Conservation (phyloP, 768 basidiomycete species). For the Boletus insuetus region DNA sequence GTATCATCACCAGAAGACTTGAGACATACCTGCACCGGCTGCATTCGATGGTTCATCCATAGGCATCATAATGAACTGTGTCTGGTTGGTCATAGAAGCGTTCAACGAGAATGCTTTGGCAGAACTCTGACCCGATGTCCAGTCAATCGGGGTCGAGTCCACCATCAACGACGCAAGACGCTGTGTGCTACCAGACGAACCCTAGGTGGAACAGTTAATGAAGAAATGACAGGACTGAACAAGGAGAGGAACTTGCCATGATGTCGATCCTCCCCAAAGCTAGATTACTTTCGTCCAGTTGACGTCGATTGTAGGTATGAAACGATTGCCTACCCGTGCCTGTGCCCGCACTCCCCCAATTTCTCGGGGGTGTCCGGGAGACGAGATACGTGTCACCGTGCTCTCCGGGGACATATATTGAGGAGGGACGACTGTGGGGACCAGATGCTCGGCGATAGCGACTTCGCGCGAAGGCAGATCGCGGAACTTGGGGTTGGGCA, state of each 20-base stretch:
- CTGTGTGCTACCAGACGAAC: background rate
- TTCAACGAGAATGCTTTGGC: constrained; percentile 41
- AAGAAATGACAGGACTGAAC: constrained; percentile 4
- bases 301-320: constrained; percentile 6
- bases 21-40: constrained; percentile 10
- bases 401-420: constrained; percentile 22
- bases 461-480: constrained; percentile 21
- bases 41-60: constrained; percentile 2
- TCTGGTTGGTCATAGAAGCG: constrained; percentile 47
- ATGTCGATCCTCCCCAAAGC: constrained; percentile 48
- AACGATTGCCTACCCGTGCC: background rate
- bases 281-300: constrained; percentile 16
- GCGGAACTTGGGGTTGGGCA: constrained; percentile 6
- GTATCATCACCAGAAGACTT: background rate
- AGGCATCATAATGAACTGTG: constrained; percentile 42
- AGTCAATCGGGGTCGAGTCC: constrained; percentile 24
- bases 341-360: background rate
- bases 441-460: constrained; percentile 14
- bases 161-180: constrained; percentile 24
- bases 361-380: constrained; percentile 4
- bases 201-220: constrained; percentile 1
- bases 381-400: constrained; percentile 29
- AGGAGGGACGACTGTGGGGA: constrained; percentile 17
- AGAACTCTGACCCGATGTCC: constrained; percentile 25
- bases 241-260: constrained; percentile 36